A percentile compares a stretch with the other conserved stretches of the same genome.
Conservation (phyloP, 306 rosid genomes). For the Dryas drummondii region DNA sequence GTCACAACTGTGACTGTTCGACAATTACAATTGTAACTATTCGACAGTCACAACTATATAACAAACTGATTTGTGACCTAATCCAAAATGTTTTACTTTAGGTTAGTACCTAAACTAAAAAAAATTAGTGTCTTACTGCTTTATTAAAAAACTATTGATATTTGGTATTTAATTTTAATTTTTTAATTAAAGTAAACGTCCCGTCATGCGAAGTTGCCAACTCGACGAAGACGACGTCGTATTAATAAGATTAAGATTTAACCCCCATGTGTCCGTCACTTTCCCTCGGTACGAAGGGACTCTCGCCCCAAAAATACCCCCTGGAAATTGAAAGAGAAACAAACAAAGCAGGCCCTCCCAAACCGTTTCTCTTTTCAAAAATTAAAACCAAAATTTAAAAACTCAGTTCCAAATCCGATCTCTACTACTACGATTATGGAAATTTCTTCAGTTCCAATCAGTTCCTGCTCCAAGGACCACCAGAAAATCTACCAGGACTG, state of each 20-base stretch:
- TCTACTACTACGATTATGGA: conserved; percentile 42
- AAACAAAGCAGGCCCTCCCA: neutral
- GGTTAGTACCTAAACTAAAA: no score
- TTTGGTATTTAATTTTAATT: no score
- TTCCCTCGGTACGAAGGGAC: neutral
- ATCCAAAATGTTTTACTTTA: no score
- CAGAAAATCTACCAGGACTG: conserved; percentile 66
- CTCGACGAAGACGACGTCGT: conserved; percentile 22
- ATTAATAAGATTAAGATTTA: neutral
- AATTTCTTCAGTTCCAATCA: conserved; percentile 46
- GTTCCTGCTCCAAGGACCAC: conserved; percentile 56
- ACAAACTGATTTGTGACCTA: no score
- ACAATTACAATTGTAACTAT: no score
- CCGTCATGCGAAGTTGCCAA: neutral
- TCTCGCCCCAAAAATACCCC: neutral
- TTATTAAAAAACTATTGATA: no score
- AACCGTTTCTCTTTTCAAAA: neutral
- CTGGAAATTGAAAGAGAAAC: neutral
- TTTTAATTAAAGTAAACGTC: neutral
- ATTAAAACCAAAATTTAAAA: neutral
- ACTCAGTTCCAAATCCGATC: neutral
- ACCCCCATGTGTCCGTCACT: neutral
- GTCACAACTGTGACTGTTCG: no score
- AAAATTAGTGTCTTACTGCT: no score
- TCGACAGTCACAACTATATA: no score